These are phyloP conservation scores for Fragaria nilgerrensis DNA, from an alignment of 306 rosid genomes.

Conservation along the genomic window DNA sequence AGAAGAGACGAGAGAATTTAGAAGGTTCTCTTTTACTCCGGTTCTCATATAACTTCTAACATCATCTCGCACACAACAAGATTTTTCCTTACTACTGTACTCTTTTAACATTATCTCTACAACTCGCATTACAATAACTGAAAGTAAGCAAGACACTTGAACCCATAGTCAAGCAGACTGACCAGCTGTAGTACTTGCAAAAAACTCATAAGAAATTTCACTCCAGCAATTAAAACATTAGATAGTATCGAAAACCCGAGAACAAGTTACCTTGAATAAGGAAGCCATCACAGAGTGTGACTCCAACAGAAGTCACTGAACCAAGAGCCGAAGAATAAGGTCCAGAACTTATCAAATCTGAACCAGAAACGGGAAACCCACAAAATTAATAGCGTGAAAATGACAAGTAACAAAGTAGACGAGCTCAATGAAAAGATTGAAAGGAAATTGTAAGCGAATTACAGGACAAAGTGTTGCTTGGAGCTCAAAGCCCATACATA, in stretches of 20 bases:
- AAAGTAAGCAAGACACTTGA: neutral
- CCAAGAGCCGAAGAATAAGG: neutral
- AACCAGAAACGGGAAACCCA: constrained; percentile 17
- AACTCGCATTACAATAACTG: neutral
- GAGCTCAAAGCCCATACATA: neutral
- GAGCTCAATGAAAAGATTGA: neutral
- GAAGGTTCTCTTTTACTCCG: neutral
- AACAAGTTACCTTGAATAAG: constrained; percentile 46
- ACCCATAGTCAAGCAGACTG: neutral
- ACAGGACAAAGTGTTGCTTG: neutral
- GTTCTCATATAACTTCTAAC: neutral
- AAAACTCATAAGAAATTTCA: neutral
- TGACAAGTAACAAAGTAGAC: neutral
- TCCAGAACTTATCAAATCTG: constrained; percentile 18
- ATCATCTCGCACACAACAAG: neutral
- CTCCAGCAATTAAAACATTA: neutral
- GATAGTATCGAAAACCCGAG: neutral
- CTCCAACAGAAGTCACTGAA: neutral
- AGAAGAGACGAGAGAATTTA: neutral
- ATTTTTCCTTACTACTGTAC: neutral
- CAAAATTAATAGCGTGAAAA: neutral
- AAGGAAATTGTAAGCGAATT: neutral
- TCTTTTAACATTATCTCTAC: neutral
- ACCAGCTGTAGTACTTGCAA: neutral
- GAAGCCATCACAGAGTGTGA: constrained; percentile 40